A percentile compares a stretch with the other conserved stretches of the same genome.
phyloP scores from a whole-genome alignment of 2,329 filamentous ascomycete species.

The Thelonectria rubi region DNA sequence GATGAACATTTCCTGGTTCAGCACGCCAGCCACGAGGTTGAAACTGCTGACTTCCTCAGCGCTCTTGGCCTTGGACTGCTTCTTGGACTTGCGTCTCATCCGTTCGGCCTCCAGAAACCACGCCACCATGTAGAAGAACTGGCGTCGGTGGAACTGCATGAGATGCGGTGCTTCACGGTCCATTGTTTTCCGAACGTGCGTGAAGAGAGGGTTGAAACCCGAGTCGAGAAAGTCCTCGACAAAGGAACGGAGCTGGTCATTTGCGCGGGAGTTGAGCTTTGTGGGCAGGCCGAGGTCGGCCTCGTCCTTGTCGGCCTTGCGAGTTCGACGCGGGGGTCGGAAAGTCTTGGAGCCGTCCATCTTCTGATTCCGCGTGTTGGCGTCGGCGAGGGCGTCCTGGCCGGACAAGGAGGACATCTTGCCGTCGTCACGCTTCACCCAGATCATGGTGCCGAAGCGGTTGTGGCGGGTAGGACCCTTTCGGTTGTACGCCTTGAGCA shows the following conservation, averaged over 20 bases:
- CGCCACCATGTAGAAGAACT: slow-evolving; percentile 90
- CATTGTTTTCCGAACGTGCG: slow-evolving; percentile 85
- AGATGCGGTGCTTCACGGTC: slow-evolving; percentile 89
- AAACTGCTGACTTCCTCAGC: slow-evolving; percentile 76
- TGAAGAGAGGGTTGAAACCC: slow-evolving; percentile 91
- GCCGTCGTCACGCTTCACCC: slow-evolving; percentile 87
- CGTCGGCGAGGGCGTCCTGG: slow-evolving; percentile 82
- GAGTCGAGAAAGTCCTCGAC: slow-evolving; percentile 95
- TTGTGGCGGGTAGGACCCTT: slow-evolving; percentile 88
- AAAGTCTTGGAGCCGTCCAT: slow-evolving; percentile 93
- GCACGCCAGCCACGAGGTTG: slow-evolving; percentile 84
- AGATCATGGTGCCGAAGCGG: slow-evolving; percentile 96
- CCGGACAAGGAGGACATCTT: slow-evolving; percentile 89
- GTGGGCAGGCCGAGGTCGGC: slow-evolving; percentile 81
- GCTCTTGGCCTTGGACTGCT: slow-evolving; percentile 56
- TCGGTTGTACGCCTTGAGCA: slow-evolving; percentile 79
- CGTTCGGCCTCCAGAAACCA: slow-evolving; percentile 95
- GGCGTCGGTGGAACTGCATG: slow-evolving; percentile 77
- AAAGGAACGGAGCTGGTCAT: slow-evolving; percentile 79
- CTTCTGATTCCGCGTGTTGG: slow-evolving; percentile 78
- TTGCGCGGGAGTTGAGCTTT: slow-evolving; percentile 76
- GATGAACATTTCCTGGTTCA: slow-evolving; percentile 96
- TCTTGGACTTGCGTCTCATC: slow-evolving; percentile 70
- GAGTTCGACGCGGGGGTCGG: slow-evolving; percentile 76
- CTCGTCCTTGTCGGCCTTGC: slow-evolving; percentile 69